Evolutionary conservation across 1,284 basidiomycete genomes (phyloP).

Genomic region (Leccinum pallidistipes): DNA sequence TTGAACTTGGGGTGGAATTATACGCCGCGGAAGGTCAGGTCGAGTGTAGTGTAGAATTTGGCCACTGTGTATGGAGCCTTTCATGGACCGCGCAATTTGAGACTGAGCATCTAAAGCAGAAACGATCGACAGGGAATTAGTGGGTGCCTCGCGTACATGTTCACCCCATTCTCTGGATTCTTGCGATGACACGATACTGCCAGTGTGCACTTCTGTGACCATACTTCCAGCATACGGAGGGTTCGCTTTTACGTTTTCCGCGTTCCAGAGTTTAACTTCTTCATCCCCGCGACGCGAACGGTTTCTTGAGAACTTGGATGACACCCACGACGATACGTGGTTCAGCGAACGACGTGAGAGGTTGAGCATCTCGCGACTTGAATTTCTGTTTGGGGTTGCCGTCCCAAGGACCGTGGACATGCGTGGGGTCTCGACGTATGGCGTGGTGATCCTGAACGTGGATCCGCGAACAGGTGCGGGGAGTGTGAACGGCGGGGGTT

Average conservation of each 20-base stretch:
- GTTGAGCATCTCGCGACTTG: constrained; percentile 18
- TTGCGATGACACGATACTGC: constrained; percentile 2
- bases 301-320: constrained; percentile 24
- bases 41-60: constrained; percentile 3
- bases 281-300: constrained; percentile 30
- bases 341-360: constrained; percentile 31
- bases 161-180: constrained; percentile 9
- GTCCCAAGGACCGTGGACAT: constrained; percentile 20
- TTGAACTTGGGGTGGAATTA: constrained; percentile 5
- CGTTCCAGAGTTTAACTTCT: constrained; percentile 38
- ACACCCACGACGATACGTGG: constrained; percentile 39
- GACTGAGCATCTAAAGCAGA: constrained; percentile 12
- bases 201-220: neutral
- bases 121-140: constrained; percentile 2
- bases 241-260: constrained; percentile 27
- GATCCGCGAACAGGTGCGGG: constrained; percentile 29
- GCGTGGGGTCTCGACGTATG: constrained; percentile 28
- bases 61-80: constrained; percentile 8
- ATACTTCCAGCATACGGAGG: constrained; percentile 4
- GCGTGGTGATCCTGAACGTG: constrained; percentile 33
- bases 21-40: neutral
- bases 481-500: constrained; percentile 15
- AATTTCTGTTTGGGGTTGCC: constrained; percentile 10
- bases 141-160: constrained; percentile 7
- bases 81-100: constrained; percentile 6